Base-by-base conservation (phyloP, 192 early-diverging fungal genomes). In the Powellomyces hirtus region DNA sequence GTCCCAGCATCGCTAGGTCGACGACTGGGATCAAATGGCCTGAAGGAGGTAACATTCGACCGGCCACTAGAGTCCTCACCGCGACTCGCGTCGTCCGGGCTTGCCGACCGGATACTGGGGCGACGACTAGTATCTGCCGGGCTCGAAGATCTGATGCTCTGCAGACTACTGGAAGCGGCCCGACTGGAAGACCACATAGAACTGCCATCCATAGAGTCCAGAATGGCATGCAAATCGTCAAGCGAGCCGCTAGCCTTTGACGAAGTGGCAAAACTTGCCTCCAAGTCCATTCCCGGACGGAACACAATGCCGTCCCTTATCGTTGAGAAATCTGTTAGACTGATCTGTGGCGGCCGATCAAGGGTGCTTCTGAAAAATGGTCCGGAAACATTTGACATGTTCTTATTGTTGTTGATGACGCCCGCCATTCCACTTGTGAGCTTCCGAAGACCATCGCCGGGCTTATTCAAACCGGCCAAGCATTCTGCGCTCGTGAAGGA, bases 211-310 rank as follows among this genome's bases (percentile, higher is more conserved):
- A 64, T 38, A 0, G 62, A 53, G 6, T 50, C 33, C 27, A 64
- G 35, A 7, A 64, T 64, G 44, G 42, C 44, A 22, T 64, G 62
- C 62, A 64, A 34, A 18, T 64, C 62, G 24, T 64, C 62, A 20
- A 64, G 30, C 45, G 62, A 64, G 26, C 44, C 62, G 49, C 62
- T 34, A 0, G 29, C 49, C 44, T 16, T 14, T 18, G 59, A 4
- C 49, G 42, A 51, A 22, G 22, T 35, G 45, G 14, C 49, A 4
- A 7, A 16, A 30, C 18, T 56, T 20, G 62, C 62, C 4, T 22
- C 49, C 16, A 33, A 56, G 40, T 13, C n/a, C 2, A 1, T 18
- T 18, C n/a, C n/a, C 53, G 29, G 27, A 14, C 13, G 14, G 14
- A 16, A 29, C 53, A 56, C 26, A 13, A 27, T 20, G 14, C 29